These are phyloP conservation scores for Fusarium denticulatum DNA, from an alignment of 2,329 filamentous ascomycete species.

Conservation along the genomic window DNA sequence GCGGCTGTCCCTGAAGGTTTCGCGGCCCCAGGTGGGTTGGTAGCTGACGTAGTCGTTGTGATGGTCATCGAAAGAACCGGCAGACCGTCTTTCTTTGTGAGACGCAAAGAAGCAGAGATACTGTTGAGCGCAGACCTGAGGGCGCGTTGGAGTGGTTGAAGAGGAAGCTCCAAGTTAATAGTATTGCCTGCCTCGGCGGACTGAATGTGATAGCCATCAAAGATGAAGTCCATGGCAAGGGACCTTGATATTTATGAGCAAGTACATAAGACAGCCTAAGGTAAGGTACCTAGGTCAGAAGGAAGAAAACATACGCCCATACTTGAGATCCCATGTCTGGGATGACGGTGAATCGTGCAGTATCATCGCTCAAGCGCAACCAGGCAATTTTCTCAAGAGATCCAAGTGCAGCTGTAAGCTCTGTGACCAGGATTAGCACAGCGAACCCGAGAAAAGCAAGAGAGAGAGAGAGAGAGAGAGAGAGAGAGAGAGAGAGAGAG, in stretches of 20 bases:
- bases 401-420: conserved; percentile 71
- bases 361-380: conserved; percentile 87
- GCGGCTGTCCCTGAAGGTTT: conserved; percentile 41
- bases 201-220: conserved; percentile 85
- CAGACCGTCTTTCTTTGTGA: conserved; percentile 91
- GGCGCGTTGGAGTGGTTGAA: conserved; percentile 89
- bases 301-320: conserved; percentile 76
- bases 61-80: conserved; percentile 92
- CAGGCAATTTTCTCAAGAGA: conserved; percentile 85
- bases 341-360: conserved; percentile 93
- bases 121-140: conserved; percentile 87
- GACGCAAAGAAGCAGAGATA: conserved; percentile 81
- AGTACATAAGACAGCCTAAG: not conserved
- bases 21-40: conserved; percentile 48
- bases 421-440: conserved; percentile 48
- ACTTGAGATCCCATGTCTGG: conserved; percentile 95
- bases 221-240: conserved; percentile 81
- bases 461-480: not conserved
- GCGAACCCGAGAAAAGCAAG: not conserved
- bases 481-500: too few relatives aligned
- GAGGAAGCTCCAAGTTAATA: conserved; percentile 95
- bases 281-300: not conserved
- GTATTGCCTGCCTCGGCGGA: conserved; percentile 85
- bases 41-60: conserved; percentile 72
- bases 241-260: conserved; percentile 53